A percentile compares a stretch with the other conserved stretches of the same genome.
Conservation (phyloP, 306 rosid species). For the Gillenia trifoliata region DNA sequence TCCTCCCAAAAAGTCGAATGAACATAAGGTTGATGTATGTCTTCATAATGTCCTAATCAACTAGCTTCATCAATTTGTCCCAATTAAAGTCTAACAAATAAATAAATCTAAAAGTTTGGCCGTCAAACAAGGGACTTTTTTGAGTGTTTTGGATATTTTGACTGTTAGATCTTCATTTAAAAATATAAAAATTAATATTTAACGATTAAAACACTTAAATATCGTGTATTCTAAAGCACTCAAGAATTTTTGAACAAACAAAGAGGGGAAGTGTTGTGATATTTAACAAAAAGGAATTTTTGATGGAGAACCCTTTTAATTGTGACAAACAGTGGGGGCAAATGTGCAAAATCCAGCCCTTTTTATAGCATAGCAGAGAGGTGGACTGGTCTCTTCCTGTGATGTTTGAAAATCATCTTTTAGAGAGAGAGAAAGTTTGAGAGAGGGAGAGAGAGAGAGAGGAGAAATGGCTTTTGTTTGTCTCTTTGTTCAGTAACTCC, state of each 20-base stretch:
- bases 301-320: neutral
- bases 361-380: slow-evolving; percentile 17
- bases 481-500: slow-evolving; percentile 25
- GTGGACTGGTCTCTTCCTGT: slow-evolving; percentile 21
- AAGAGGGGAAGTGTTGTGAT: neutral
- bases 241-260: no score
- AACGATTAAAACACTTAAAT: no score
- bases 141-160: no score
- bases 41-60: neutral
- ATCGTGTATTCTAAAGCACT: no score
- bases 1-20: no score
- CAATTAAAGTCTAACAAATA: neutral
- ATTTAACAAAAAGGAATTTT: no score
- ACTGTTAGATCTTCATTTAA: no score
- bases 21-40: neutral
- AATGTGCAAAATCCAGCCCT: slow-evolving; percentile 9
- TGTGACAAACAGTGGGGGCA: slow-evolving; percentile 9
- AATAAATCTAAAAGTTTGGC: neutral
- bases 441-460: slow-evolving; percentile 21
- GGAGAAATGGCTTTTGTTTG: slow-evolving; percentile 15
- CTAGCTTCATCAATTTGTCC: neutral
- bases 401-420: slow-evolving; percentile 9
- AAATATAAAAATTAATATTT: no score
- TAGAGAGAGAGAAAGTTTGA: slow-evolving; percentile 10
- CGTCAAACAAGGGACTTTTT: no score